phyloP scores from a whole-genome alignment of 345 rosid species.

The Rhodomyrtus tomentosa region DNA sequence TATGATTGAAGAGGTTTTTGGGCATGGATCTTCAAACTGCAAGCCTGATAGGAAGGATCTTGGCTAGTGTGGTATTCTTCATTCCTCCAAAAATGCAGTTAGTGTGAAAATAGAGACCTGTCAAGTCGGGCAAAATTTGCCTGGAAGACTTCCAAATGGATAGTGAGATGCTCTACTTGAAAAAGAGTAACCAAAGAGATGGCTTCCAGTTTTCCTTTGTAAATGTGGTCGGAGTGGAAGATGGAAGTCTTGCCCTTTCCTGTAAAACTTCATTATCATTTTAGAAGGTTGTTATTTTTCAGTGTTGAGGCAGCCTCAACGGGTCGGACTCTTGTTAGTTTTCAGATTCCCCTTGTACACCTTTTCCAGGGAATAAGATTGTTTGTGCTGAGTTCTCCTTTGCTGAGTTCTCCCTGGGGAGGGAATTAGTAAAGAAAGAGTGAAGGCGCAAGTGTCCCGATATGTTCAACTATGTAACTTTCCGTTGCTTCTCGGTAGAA shows the following conservation, averaged over 20 bases:
- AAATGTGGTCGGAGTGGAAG: neutral
- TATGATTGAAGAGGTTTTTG: conserved; percentile 55
- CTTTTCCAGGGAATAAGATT: neutral
- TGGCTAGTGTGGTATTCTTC: neutral
- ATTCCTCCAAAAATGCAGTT: neutral
- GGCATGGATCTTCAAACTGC: conserved; percentile 26
- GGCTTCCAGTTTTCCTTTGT: neutral
- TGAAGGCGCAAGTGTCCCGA: neutral
- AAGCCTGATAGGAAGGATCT: conserved; percentile 14
- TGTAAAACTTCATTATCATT: neutral
- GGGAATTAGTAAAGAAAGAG: neutral
- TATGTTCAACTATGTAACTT: neutral
- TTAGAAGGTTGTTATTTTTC: neutral
- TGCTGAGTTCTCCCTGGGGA: neutral
- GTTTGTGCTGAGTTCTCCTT: neutral
- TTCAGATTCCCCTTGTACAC: neutral
- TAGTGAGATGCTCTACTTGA: neutral
- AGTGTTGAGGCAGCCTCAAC: neutral
- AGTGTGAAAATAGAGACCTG: neutral
- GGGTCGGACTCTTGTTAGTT: neutral
- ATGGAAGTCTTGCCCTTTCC: neutral
- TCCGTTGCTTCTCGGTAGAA: neutral
- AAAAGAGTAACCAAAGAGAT: neutral
- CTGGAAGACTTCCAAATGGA: neutral
- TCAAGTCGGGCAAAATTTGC: neutral